These are phyloP conservation scores for Delphinella strobiligena DNA, from an alignment of 2,329 filamentous ascomycete genomes.

Conservation along the genomic window DNA sequence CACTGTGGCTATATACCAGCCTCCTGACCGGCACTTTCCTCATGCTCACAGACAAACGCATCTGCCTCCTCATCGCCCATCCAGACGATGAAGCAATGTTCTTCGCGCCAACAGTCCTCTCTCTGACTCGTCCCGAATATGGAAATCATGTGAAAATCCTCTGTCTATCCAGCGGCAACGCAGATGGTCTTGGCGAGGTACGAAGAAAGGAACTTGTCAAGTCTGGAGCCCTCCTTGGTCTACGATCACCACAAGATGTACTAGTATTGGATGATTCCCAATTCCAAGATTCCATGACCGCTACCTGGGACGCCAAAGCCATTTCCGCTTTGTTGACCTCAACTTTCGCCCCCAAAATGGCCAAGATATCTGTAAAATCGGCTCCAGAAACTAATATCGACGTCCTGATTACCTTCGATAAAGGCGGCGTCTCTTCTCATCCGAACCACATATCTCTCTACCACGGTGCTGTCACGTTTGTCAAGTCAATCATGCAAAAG, in stretches of 20 bases:
- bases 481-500: constrained; percentile 51
- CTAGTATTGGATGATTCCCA: constrained; percentile 70
- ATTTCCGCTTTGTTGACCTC: constrained; percentile 59
- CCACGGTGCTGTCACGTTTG: constrained; percentile 64
- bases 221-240: constrained; percentile 64
- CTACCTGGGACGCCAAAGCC: constrained; percentile 58
- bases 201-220: constrained; percentile 74
- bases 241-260: constrained; percentile 65
- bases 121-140: constrained; percentile 65
- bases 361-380: constrained; percentile 26
- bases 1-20: constrained; percentile 36
- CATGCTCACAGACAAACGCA: constrained; percentile 65
- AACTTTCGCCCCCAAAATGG: constrained; percentile 59
- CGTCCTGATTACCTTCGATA: constrained; percentile 81
- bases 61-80: constrained; percentile 88
- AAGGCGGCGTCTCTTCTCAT: constrained; percentile 69
- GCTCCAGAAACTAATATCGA: constrained; percentile 53
- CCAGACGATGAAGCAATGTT: constrained; percentile 99
- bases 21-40: constrained; percentile 44
- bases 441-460: constrained; percentile 89
- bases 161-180: constrained; percentile 83
- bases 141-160: constrained; percentile 91
- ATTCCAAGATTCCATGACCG: constrained; percentile 84
- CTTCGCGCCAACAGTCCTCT: constrained; percentile 78
- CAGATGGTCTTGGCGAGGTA: constrained; percentile 73